Evolutionary conservation across 176 grass and related monocot genomes (phyloP).

Genomic region (Oryza longistaminata): DNA sequence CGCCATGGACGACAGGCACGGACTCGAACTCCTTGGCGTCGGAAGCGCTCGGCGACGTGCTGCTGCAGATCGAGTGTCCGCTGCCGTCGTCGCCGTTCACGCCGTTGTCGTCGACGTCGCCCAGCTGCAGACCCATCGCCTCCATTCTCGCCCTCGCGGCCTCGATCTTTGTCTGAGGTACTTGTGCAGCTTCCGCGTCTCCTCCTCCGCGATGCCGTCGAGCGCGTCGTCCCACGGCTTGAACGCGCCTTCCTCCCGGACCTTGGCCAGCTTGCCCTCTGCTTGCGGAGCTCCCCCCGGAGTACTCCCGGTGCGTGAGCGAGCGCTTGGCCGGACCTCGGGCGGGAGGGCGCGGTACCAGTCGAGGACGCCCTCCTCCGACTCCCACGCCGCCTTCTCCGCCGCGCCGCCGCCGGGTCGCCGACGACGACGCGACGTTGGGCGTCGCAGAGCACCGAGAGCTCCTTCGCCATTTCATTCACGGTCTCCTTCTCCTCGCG

Average conservation of each 20-base stretch:
- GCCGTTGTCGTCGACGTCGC: too few relatives aligned
- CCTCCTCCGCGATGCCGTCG: background rate
- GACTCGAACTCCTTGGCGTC: background rate
- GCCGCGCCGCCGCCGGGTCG: too few relatives aligned
- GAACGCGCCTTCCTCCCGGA: slow-evolving; percentile 8
- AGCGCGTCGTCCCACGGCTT: slow-evolving; percentile 28
- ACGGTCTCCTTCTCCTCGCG: too few relatives aligned
- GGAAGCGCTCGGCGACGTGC: background rate
- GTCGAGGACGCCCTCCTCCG: slow-evolving; percentile 28
- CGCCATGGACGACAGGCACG: too few relatives aligned
- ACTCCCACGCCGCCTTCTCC: slow-evolving; percentile 8
- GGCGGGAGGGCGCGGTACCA: slow-evolving; percentile 25
- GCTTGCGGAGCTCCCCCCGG: slow-evolving; percentile 21
- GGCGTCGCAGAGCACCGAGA: too few relatives aligned
- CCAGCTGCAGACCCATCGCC: background rate
- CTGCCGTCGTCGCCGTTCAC: too few relatives aligned
- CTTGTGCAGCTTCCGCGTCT: background rate
- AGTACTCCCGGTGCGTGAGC: slow-evolving; percentile 31
- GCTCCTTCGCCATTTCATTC: too few relatives aligned
- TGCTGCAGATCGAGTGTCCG: background rate
- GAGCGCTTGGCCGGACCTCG: background rate
- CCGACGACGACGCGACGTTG: too few relatives aligned
- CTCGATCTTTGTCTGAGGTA: background rate
- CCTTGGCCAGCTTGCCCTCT: slow-evolving; percentile 38
- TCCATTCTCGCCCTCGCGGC: background rate